Base-by-base conservation (phyloP, 225 moss, liverwort and hornwort genomes). In the Climacium dendroides region DNA sequence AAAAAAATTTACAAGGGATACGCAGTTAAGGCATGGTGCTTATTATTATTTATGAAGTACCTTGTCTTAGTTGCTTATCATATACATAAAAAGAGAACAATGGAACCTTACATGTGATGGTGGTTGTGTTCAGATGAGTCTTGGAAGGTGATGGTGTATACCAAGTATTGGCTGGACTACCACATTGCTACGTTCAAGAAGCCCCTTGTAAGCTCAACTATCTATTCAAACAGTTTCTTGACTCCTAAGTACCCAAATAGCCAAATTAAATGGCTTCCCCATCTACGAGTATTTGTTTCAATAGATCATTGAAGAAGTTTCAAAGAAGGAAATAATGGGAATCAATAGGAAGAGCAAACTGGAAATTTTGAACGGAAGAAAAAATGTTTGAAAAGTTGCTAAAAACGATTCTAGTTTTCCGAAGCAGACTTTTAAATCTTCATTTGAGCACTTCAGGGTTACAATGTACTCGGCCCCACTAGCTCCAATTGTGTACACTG, bases 121-220 rank as follows among this genome's bases (percentile, higher is more conserved):
- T 82, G 65, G 53, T 74, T 70, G 80, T 77, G 66, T 34, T 60
- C 91, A 98, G 98, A 99, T 85, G 96, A 95, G 85, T 90, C 90
- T 84, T 96, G 96, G 97, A 99, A 50, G 80, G 88, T 75, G 88
- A 95, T 95, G 78, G 98, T 97, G 45, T 99, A 97, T n/a, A 78
- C 80, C 50, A 99, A 97, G 88, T 99, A 97, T 83, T 99, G 98
- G 98, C 90, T 99, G 60, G 98, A 99, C 90, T 99, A 95, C 85
- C 98, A 99, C 89, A 90, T 97, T 39, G 95, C 96, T 26, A 96
- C 97, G 19, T 99, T 90, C 92, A 96, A 93, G 81, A 97, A 99
- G 82, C 95, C 98, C 79, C 86, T 96, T 43, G 98, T 99, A 91
- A 92, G 92, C 73, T 67, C 37, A 72, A 41, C 14, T 17, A 55